Base-by-base conservation (phyloP, 352 stramenopile species). In the Blastocystis sp. region DNA sequence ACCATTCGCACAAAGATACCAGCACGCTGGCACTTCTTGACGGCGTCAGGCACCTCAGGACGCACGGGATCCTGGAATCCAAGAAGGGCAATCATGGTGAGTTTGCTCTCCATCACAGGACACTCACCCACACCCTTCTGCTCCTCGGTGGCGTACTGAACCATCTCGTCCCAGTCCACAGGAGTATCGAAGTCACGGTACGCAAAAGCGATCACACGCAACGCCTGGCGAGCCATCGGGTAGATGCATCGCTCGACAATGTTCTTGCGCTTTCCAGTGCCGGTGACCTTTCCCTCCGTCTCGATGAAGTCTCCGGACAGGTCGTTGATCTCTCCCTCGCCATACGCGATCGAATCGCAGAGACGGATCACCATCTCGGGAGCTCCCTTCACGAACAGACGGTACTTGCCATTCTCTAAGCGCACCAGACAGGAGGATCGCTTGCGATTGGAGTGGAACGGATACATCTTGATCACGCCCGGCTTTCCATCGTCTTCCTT, bases 1-100 rank as follows among this genome's bases (percentile, higher is more conserved):
- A 99, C 99, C 91, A 99, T 98, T 65, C 26, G 41, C 55, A 99
- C 96, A 53, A 97, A 94, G 90, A 99, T 98, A 37, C 97, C 97
- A 5, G 96, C 96, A 13, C 92, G 91, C 90, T 97, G 95, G 91
- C 97, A 99, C 65, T 94, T 94, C 18, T 92, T 91, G 34, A 99
- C 97, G 13, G 96, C 94, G 62, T 97, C 94, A 26, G 94, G 94
- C 34, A 99, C 96, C 90, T 98, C 96, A 0, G 92, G 92, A 18
- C 96, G 94, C 56, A 98, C 92, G 3, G 97, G 97, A 90, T 99
- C 97, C 90, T 97, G 93, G 87, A 99, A 98, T 79, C 96, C 96
- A 56, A 98, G 96, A 79, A 99, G 94, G 50, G 94, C 95, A 55
- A 95, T 87, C 50, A 97, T 92, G 24, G 91, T 94, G 78, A 97